A percentile compares a stretch with the other conserved stretches of the same genome.
These are phyloP conservation scores for Eutrema heterophyllum DNA, from an alignment of 345 rosid genomes.

Conservation along the genomic window DNA sequence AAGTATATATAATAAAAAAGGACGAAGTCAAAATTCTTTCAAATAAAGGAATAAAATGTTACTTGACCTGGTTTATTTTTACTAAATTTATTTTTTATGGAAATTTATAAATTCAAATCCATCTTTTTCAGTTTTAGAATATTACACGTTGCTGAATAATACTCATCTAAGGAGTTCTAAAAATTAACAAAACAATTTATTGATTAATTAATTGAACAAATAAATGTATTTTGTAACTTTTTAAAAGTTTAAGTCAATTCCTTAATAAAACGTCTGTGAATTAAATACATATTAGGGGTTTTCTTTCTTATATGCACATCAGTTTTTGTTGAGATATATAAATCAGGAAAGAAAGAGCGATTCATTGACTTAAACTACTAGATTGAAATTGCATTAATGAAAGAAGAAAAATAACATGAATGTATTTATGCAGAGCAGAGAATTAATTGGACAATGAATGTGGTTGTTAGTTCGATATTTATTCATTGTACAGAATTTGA, in stretches of 20 bases:
- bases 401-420: not conserved
- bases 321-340: not conserved
- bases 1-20: not conserved
- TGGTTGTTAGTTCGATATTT: not conserved
- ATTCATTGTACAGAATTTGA: not conserved
- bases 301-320: not conserved
- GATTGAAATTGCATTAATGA: not conserved
- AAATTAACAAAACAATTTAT: not conserved
- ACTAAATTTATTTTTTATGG: not conserved
- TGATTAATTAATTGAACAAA: not conserved
- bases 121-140: not conserved
- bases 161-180: not conserved
- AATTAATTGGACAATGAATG: conserved; percentile 6
- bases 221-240: not conserved
- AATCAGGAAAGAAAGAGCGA: not conserved
- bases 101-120: not conserved
- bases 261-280: not conserved
- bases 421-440: not conserved
- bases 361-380: not conserved
- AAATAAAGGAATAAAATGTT: not conserved
- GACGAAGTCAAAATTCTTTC: not conserved
- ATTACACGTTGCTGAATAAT: not conserved
- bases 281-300: not conserved
- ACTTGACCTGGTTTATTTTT: not conserved
- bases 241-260: not conserved